Evolutionary conservation across 2,329 filamentous ascomycete genomes (phyloP), one percentile per base, ranked within the genome.

Genomic region (Aureobasidium sp.): DNA sequence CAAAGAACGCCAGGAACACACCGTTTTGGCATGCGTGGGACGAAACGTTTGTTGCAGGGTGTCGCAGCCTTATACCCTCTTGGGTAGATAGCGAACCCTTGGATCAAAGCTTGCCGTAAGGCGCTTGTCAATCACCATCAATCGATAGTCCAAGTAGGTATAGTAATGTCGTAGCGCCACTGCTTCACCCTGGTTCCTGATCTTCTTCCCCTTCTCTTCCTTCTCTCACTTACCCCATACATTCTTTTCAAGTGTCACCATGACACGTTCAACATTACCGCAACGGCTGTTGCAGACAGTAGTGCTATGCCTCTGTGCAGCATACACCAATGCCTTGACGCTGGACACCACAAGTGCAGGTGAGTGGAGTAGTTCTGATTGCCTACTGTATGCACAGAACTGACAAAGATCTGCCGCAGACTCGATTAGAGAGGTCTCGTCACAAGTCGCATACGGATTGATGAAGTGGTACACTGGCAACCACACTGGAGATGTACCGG

Each of bases 391-490:
- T 15, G 15, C 13, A 34, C 12, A 6, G 29, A 5, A n/a, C 29
- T 62, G 39, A 62, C 39, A 26, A 32, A 20, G 3, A 20, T 39
- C 55, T 64, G 66, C 27, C 17, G 50, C 65, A 67, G 66, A 63
- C 10, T 75, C 73, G 2, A 70, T 75, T 41, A 66, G 65, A n/a
- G 63, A 64, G 47, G 70, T 71, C 20, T 67, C 73, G n/a, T 60
- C 66, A 17, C 67, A 66, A 4, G 64, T 74, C 32, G 73, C 71
- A 9, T 69, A 70, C 51, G 68, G 66, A 26, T 63, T 75, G 20
- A 70, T 75, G 62, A 68, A 68, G 8, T 73, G 64, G 60, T 75
- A 75, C 59, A 64, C 69, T 15, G 72, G 71, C 66, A 74, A 74
- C 56, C 62, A 65, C 24, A 68, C 69, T 24, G 56, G 68, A 7